Evolutionary conservation across 2,329 filamentous ascomycete genomes (phyloP), one percentile per base, ranked within the genome.

Genomic region (Dactylonectria estremocensis): DNA sequence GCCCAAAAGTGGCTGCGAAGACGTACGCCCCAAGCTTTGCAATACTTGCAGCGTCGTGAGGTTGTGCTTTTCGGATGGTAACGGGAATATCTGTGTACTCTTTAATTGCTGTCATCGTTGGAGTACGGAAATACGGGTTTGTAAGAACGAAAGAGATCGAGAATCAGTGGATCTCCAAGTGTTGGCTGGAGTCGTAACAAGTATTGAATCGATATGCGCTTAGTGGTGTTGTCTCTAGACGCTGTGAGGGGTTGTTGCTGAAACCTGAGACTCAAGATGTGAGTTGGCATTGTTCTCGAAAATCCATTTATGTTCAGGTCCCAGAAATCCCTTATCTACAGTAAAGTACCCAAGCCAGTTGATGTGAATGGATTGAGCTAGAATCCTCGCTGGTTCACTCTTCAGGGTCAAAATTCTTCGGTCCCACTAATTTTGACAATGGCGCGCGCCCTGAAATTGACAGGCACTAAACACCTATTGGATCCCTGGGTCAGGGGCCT

Each of bases 1-100:
- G 79, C 1, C 82, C 83, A 70, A 85, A 86, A 3, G 81, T 81
- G 20, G 68, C 55, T 20, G 75, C 65, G 68, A 85, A 86, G 54
- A 82, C 78, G 37, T 74, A 65, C 0, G 76, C 66, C 24, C 81
- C 83, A 1, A 85, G 74, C 5, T 73, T 56, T 20, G 77, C 70
- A 50, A 85, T 80, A 40, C 22, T 37, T 5, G 18, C 1, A 0
- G 63, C 72, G 46, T 75, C 73, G 0, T 37, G 2, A 6, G 40
- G 13, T 5, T 10, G 54, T 22, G 69, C 73, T 3, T 7, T 46
- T 3, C 66, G 68, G 24, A 75, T 49, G 0, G 24, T 22, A 13
- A 68, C 20, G 5, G 37, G 3, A 5, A 31, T 10, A 8, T 13
- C 3, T 13, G 16, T n/a, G 2, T 33, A 9, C 9, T 11, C 14